Percentiles rank a stretch among this genome's conserved stretches.
Conservation (phyloP, 1,284 basidiomycete species). For the Heliocybe sulcata region DNA sequence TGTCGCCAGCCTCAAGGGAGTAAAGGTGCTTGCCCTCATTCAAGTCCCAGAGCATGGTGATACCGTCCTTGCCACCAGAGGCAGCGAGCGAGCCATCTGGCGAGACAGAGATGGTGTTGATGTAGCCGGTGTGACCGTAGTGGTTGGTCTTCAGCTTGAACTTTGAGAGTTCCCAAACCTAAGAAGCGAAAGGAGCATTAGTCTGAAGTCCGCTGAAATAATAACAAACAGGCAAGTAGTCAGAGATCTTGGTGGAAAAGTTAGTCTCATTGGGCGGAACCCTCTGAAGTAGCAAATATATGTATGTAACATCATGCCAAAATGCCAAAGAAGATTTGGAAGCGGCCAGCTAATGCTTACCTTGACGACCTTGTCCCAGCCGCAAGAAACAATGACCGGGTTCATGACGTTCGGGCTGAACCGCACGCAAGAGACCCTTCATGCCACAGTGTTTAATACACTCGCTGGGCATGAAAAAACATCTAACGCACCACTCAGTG, state of each 20-base stretch:
- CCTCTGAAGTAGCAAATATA: slow-evolving; percentile 64
- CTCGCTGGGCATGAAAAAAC: neutral
- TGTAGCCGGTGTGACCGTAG: slow-evolving; percentile 99
- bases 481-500: slow-evolving; percentile 75
- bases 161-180: slow-evolving; percentile 99
- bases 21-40: slow-evolving; percentile 99
- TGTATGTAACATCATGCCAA: slow-evolving; percentile 7
- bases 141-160: slow-evolving; percentile 99
- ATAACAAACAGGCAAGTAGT: slow-evolving; percentile 22
- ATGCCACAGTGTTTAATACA: slow-evolving; percentile 8
- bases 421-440: slow-evolving; percentile 96
- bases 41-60: slow-evolving; percentile 99
- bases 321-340: too few relatives aligned
- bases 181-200: neutral
- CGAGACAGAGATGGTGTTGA: slow-evolving; percentile 98
- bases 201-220: neutral
- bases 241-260: slow-evolving; percentile 81
- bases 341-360: too few relatives aligned
- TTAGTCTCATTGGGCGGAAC: slow-evolving; percentile 61
- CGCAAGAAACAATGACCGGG: slow-evolving; percentile 98
- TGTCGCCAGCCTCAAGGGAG: slow-evolving; percentile 97
- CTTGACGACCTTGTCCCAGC: slow-evolving; percentile 99
- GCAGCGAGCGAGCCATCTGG: slow-evolving; percentile 99
- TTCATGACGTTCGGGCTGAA: slow-evolving; percentile 99
- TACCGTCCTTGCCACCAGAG: slow-evolving; percentile 98